These are phyloP conservation scores for Clonostachys sp. DNA, from an alignment of 2,329 filamentous ascomycete species.

Conservation along the genomic window DNA sequence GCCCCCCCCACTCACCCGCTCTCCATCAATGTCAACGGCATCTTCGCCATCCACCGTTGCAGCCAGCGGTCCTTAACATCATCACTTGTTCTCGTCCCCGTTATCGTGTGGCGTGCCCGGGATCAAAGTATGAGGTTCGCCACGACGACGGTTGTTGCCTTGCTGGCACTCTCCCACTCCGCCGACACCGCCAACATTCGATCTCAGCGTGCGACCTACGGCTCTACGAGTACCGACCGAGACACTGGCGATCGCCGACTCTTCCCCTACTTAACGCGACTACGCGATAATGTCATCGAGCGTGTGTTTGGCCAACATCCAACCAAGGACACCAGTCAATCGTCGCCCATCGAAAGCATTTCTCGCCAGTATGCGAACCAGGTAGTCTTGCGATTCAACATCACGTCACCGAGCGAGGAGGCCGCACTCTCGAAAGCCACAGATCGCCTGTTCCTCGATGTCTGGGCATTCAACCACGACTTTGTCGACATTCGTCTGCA, in stretches of 20 bases:
- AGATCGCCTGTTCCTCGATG: conserved; percentile 74
- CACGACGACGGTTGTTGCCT: too few species aligned
- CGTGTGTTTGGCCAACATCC: conserved; percentile 42
- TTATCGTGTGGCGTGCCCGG: too few species aligned
- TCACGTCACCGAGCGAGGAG: conserved; percentile 66
- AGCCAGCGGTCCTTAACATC: too few species aligned
- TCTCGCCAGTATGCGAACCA: conserved; percentile 65
- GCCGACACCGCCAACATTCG: too few species aligned
- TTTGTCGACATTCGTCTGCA: conserved; percentile 83
- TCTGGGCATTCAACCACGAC: conserved; percentile 80
- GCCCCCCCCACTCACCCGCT: too few species aligned
- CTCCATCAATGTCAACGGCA: too few species aligned
- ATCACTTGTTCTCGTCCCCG: too few species aligned
- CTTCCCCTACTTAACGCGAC: conserved; percentile 44
- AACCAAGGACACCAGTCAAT: conserved; percentile 14
- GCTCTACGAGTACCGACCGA: too few species aligned
- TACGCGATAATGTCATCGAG: conserved; percentile 45
- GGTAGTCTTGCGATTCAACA: conserved; percentile 84
- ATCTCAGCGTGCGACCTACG: too few species aligned
- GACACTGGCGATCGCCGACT: conserved; percentile 6
- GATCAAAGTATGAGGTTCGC: too few species aligned
- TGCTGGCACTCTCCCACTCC: too few species aligned
- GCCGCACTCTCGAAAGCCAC: conserved; percentile 67
- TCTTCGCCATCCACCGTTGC: too few species aligned
- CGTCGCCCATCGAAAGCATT: conserved; percentile 16